Conservation (phyloP, 2,329 filamentous ascomycete genomes). For the Colletotrichum limetticola region DNA sequence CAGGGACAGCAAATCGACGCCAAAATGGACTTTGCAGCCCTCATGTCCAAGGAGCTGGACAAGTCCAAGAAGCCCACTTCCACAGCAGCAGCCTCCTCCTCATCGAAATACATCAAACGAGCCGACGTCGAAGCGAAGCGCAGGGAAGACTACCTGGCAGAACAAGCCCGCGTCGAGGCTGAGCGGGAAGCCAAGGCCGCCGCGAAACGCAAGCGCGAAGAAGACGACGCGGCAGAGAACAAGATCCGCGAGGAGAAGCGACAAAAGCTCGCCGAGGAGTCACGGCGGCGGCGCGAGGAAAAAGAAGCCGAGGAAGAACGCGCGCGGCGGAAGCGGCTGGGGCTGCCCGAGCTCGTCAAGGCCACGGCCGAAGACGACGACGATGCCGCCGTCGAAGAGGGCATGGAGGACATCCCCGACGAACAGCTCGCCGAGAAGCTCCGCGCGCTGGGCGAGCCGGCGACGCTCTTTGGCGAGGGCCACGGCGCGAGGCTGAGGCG, state of each 20-base stretch:
- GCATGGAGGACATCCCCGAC: conserved; percentile 73
- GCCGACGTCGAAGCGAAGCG: conserved; percentile 88
- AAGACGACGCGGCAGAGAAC: conserved; percentile 80
- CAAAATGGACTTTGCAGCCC: conserved; percentile 91
- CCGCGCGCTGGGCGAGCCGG: conserved; percentile 78
- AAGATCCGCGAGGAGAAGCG: conserved; percentile 84
- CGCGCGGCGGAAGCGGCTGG: conserved; percentile 78
- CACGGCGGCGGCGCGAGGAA: conserved; percentile 74
- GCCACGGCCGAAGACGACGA: conserved; percentile 53
- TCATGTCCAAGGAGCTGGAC: conserved; percentile 93
- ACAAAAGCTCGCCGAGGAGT: conserved; percentile 83
- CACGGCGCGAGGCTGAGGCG: conserved; percentile 76
- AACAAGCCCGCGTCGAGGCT: conserved; percentile 79
- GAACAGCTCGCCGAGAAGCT: conserved; percentile 76
- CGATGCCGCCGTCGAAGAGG: conserved; percentile 55
- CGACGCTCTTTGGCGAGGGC: conserved; percentile 82
- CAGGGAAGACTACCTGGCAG: conserved; percentile 80
- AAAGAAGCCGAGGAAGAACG: conserved; percentile 80
- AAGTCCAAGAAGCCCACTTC: conserved; percentile 69
- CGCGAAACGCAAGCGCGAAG: conserved; percentile 89
- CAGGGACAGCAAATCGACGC: not conserved
- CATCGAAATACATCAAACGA: conserved; percentile 85
- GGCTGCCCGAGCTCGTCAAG: conserved; percentile 77
- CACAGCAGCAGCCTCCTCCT: conserved; percentile 45
- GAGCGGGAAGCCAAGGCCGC: conserved; percentile 76